Evolutionary conservation across 2,329 filamentous ascomycete genomes (phyloP).

Genomic region (Aspergillus aculeatinus): DNA sequence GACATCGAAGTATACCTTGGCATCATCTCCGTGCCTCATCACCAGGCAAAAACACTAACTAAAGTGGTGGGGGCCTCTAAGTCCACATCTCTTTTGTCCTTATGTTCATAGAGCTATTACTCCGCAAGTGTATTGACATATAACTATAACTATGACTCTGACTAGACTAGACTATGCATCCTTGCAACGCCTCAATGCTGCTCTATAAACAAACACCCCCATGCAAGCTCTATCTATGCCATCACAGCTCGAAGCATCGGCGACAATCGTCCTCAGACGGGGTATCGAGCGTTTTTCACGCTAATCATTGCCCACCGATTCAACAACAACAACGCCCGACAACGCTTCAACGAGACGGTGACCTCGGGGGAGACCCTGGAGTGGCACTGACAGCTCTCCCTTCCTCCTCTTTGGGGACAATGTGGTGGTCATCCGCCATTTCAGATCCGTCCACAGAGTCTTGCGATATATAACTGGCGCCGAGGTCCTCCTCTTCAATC

Average conservation of each 20-base stretch:
- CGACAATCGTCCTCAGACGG: background rate
- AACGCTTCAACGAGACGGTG: constrained; percentile 3
- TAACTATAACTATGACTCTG: background rate
- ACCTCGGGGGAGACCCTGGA: background rate
- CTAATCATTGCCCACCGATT: background rate
- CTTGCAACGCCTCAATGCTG: constrained; percentile 7
- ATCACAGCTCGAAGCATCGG: background rate
- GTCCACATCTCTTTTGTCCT: too few relatives aligned
- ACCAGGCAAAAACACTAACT: background rate
- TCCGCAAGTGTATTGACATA: background rate
- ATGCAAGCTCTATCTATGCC: constrained; percentile 8
- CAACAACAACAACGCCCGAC: background rate
- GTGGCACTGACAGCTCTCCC: background rate
- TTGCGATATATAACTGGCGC: constrained; percentile 38
- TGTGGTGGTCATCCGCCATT: constrained; percentile 43
- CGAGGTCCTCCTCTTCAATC: constrained; percentile 52
- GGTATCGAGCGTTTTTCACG: constrained; percentile 6
- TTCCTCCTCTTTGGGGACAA: constrained; percentile 20
- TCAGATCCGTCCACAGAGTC: constrained; percentile 47
- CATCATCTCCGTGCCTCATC: background rate
- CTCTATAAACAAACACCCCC: constrained; percentile 5
- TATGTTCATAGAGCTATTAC: too few relatives aligned
- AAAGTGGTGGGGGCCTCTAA: too few relatives aligned
- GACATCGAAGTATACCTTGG: background rate
- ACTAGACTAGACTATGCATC: background rate